These are phyloP conservation scores for Dactylellina cionopaga DNA, from an alignment of 2,329 filamentous ascomycete species.

Conservation along the genomic window DNA sequence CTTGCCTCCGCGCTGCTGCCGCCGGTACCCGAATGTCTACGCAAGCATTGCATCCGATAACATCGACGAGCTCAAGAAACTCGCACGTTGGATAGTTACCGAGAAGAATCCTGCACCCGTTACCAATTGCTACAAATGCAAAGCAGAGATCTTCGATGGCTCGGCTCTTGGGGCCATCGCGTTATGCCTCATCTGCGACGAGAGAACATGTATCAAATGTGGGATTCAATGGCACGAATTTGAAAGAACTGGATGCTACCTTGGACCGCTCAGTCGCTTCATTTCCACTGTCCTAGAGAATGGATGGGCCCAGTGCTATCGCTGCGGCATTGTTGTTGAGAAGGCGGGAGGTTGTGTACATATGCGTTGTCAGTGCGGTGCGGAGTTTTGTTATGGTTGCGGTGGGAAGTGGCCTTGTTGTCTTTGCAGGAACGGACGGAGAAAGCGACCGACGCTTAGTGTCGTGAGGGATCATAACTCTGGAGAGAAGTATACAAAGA, in stretches of 20 bases:
- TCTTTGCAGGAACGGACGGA: constrained; percentile 16
- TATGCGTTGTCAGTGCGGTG: constrained; percentile 54
- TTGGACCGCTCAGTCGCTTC: constrained; percentile 3
- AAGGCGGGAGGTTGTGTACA: constrained; percentile 55
- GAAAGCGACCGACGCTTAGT: neutral
- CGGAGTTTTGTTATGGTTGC: constrained; percentile 42
- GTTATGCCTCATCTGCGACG: constrained; percentile 14
- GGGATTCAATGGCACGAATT: constrained; percentile 24
- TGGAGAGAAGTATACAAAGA: constrained; percentile 7
- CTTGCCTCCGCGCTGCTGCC: constrained; percentile 30
- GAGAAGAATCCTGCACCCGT: constrained; percentile 3
- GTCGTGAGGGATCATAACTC: neutral
- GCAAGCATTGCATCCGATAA: constrained; percentile 17
- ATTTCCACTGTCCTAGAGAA: constrained; percentile 6
- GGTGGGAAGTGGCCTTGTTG: constrained; percentile 35
- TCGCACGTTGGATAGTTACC: constrained; percentile 26
- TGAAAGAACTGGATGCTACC: constrained; percentile 9
- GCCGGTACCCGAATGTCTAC: constrained; percentile 17
- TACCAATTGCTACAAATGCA: constrained; percentile 16
- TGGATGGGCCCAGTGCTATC: constrained; percentile 56
- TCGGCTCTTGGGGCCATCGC: constrained; percentile 22
- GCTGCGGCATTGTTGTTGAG: constrained; percentile 56
- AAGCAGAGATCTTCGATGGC: constrained; percentile 7
- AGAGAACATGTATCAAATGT: constrained; percentile 32
- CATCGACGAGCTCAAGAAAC: constrained; percentile 14